phyloP scores from a whole-genome alignment of 129 eudicot genomes.

The Deinandra increscens region DNA sequence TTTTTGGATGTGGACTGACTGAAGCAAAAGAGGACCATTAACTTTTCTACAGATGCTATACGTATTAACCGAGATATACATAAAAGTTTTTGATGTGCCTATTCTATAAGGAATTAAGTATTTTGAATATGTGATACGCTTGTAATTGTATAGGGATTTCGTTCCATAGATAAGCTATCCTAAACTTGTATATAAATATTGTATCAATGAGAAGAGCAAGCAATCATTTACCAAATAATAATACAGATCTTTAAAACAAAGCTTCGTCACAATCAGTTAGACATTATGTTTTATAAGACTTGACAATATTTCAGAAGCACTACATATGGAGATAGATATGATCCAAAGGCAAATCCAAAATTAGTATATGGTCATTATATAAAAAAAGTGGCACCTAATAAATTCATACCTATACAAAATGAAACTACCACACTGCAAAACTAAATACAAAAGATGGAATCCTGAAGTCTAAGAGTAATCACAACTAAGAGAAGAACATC shows the following conservation, averaged over 20 bases:
- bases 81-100: too few species aligned
- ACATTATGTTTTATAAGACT: background rate
- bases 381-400: conserved; percentile 2
- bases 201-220: too few species aligned
- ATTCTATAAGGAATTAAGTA: too few species aligned
- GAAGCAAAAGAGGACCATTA: background rate
- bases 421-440: background rate
- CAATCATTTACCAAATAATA: too few species aligned
- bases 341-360: background rate
- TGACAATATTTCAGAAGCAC: background rate
- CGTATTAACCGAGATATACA: too few species aligned
- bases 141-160: too few species aligned
- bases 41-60: background rate
- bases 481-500: background rate
- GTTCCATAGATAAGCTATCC: too few species aligned
- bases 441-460: background rate
- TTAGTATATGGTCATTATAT: background rate
- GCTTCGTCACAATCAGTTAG: background rate
- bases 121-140: too few species aligned
- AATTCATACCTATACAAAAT: conserved; percentile 7
- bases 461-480: background rate
- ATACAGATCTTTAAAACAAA: too few species aligned
- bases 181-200: too few species aligned
- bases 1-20: background rate
- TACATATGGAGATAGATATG: background rate